Percentiles rank a stretch among this genome's conserved stretches.
Conservation (phyloP, 1,284 basidiomycete species). For the Wolfiporia cocos region DNA sequence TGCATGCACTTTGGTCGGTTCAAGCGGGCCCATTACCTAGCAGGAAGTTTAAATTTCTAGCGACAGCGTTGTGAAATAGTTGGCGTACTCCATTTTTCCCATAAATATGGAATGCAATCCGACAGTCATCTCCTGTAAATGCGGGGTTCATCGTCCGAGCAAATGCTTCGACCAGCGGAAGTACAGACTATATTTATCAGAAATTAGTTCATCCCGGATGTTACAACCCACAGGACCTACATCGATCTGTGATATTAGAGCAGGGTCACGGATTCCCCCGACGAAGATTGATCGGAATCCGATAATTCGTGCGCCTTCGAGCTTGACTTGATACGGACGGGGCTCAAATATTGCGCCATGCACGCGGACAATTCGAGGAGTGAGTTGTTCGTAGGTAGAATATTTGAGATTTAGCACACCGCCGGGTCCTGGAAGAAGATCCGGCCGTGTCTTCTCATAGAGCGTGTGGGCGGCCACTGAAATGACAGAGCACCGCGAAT, state of each 20-base stretch:
- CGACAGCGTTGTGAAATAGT: background rate
- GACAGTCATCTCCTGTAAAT: slow-evolving; percentile 3
- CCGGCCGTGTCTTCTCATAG: slow-evolving; percentile 7
- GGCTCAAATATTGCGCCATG: slow-evolving; percentile 5
- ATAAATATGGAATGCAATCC: slow-evolving; percentile 5
- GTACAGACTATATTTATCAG: background rate
- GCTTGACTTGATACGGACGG: slow-evolving; percentile 4
- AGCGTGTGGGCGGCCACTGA: slow-evolving; percentile 7
- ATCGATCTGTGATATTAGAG: slow-evolving; percentile 3
- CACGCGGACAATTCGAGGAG: slow-evolving; percentile 1
- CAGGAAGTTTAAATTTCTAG: background rate
- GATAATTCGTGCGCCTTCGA: slow-evolving; percentile 4
- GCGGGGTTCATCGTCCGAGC: background rate
- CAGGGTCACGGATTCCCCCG: slow-evolving; percentile 5
- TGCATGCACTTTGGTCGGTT: slow-evolving; percentile 2
- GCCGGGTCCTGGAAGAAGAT: slow-evolving; percentile 5
- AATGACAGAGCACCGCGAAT: slow-evolving; percentile 1
- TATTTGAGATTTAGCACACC: slow-evolving; percentile 3
- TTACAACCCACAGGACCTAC: background rate
- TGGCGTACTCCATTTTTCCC: slow-evolving; percentile 4
- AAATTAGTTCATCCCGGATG: background rate
- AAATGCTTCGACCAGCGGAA: background rate
- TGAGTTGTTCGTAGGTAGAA: slow-evolving; percentile 5
- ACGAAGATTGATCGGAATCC: slow-evolving; percentile 4
- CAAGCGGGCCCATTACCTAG: slow-evolving; percentile 5